Evolutionary conservation across 2,329 filamentous ascomycete species (phyloP), one percentile per base, ranked within the genome.

Genomic region (Fonsecaea monophora): DNA sequence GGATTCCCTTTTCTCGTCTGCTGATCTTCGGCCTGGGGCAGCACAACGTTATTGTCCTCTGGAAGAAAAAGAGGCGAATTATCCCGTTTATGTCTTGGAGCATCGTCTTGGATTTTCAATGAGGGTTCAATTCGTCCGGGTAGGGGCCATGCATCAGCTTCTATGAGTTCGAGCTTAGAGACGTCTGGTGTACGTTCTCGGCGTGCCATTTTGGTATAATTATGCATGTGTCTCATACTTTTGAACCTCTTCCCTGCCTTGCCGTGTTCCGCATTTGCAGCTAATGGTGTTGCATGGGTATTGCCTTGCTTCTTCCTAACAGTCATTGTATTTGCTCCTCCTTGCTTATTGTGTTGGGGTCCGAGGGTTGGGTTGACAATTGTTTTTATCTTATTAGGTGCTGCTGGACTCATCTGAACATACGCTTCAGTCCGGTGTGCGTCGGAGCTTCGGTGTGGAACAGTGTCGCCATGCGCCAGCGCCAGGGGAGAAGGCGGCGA

Each of bases 181-280:
- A 65, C 50, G 21, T 66, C 65, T 25, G 68, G 71, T 15, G 67
- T 30, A 30, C 25, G 65, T 64, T 70, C 68, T 59, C 54, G 59
- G 12, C 64, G 40, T 32, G 63, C 42, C 25, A 54, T 37, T 60
- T 72, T 72, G 32, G 30, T 9, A 32, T 34, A 65, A n/a, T 69
- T 70, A 48, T 72, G 71, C 60, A 63, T 53, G 35, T 72, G 66
- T 32, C 55, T 64, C n/a, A 70, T 25, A 60, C 58, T 72, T 37
- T 59, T 67, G 65, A 71, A 71, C 30, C 53, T 62, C 54, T 68
- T 32, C 6, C 69, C 69, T 15, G 60, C 48, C 18, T 45, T 59
- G 40, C 42, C 18, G 3, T 65, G 30, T 48, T 13, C 45, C 3
- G 38, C 12, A 32, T 15, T 21, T 40, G 48, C 35, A 15, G 60